These are phyloP conservation scores for Suhomyces xylopsoci DNA, from an alignment of 805 yeast genomes.

Conservation along the genomic window DNA sequence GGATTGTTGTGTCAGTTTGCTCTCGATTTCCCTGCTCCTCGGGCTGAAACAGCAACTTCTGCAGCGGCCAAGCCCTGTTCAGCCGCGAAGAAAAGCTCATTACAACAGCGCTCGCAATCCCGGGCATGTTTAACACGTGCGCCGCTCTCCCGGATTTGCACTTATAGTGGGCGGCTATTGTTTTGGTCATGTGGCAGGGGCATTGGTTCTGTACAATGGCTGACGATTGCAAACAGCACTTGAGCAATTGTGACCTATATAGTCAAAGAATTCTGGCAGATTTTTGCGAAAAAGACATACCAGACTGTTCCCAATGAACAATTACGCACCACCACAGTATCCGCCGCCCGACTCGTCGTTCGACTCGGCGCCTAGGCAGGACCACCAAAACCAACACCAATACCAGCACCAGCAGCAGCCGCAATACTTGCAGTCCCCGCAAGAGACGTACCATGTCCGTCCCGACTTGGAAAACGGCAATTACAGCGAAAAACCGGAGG, in stretches of 20 bases:
- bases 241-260: background rate
- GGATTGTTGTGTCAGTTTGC: background rate
- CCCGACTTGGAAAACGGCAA: constrained; percentile 31
- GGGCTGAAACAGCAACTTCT: background rate
- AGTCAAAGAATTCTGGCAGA: background rate
- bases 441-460: constrained; percentile 11
- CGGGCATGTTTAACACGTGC: background rate
- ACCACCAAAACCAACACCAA: background rate
- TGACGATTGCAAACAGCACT: background rate
- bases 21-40: background rate
- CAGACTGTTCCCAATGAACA: background rate
- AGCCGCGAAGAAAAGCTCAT: background rate
- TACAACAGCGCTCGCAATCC: background rate
- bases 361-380: background rate
- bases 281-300: background rate
- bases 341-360: constrained; percentile 5
- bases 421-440: background rate
- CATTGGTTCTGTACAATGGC: background rate
- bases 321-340: constrained; percentile 1
- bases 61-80: background rate
- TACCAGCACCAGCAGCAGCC: background rate
- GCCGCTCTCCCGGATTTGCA: background rate
- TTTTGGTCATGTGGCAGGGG: background rate
- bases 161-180: background rate
- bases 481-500: constrained; percentile 29